phyloP scores from a whole-genome alignment of 177 flowering plant genomes.

The Vitis hybrid region DNA sequence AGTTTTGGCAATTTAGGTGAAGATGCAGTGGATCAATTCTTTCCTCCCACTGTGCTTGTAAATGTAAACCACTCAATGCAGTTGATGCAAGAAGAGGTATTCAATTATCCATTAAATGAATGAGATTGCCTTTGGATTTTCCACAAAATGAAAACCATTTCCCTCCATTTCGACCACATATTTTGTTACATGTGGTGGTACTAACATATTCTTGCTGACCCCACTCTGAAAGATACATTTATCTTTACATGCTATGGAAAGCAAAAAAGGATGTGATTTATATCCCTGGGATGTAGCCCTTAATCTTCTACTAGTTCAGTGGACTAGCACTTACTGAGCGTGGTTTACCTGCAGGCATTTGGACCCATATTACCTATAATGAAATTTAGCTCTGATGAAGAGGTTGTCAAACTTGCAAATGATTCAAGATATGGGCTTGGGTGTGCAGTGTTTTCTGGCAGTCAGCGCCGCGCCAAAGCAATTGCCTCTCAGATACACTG shows the following conservation, averaged over 20 bases:
- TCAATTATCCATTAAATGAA: neutral
- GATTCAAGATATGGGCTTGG: slow-evolving; percentile 91
- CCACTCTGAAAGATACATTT: too few species aligned
- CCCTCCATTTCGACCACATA: too few species aligned
- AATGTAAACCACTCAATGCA: slow-evolving; percentile 85
- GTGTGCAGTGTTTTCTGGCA: slow-evolving; percentile 96
- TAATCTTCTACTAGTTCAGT: neutral
- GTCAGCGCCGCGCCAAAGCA: slow-evolving; percentile 63
- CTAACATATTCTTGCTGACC: too few species aligned
- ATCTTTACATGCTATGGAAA: neutral
- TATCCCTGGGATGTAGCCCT: neutral
- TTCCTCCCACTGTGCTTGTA: slow-evolving; percentile 87
- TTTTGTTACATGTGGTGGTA: too few species aligned
- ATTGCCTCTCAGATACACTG: slow-evolving; percentile 84
- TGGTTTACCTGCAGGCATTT: slow-evolving; percentile 58
- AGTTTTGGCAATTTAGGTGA: slow-evolving; percentile 83
- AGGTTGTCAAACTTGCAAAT: slow-evolving; percentile 79
- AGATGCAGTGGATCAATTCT: slow-evolving; percentile 93
- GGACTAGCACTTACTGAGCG: neutral
- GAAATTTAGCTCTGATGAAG: slow-evolving; percentile 88
- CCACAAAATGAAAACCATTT: neutral
- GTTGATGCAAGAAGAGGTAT: slow-evolving; percentile 97
- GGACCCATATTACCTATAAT: slow-evolving; percentile 97
- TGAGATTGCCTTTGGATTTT: neutral
- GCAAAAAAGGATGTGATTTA: neutral